phyloP scores from a whole-genome alignment of 2,329 filamentous ascomycete genomes.

The Penicillium vulpinum region DNA sequence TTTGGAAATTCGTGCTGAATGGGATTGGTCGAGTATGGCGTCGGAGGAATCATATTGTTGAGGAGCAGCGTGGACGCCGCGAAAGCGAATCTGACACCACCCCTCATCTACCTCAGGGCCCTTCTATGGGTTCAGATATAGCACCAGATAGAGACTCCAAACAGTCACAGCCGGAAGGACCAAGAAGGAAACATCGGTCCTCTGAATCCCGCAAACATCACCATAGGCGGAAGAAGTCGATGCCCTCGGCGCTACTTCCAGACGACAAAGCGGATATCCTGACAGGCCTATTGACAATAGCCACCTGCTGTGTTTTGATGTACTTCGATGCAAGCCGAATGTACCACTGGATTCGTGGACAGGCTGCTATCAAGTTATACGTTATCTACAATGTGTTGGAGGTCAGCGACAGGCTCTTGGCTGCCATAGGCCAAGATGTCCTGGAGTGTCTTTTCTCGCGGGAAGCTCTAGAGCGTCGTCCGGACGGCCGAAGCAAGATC shows the following conservation, averaged over 20 bases:
- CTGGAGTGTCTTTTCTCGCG: constrained; percentile 92
- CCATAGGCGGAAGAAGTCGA: constrained; percentile 75
- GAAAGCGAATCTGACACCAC: constrained; percentile 23
- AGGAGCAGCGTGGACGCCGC: constrained; percentile 16
- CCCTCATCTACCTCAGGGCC: constrained; percentile 15
- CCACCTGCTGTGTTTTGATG: constrained; percentile 82
- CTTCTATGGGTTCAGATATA: constrained; percentile 18
- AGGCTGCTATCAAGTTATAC: constrained; percentile 96
- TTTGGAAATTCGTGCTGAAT: constrained; percentile 74
- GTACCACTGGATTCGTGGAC: constrained; percentile 96
- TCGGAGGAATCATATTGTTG: constrained; percentile 40
- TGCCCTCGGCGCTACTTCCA: constrained; percentile 78
- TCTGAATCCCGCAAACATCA: constrained; percentile 45
- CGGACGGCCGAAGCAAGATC: constrained; percentile 87
- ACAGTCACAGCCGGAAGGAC: constrained; percentile 17
- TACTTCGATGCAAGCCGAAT: constrained; percentile 92
- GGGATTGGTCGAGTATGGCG: constrained; percentile 80
- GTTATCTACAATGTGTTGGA: constrained; percentile 98
- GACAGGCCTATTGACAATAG: constrained; percentile 83
- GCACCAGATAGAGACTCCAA: constrained; percentile 26
- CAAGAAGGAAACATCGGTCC: constrained; percentile 30
- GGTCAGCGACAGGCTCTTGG: constrained; percentile 81
- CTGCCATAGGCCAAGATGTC: constrained; percentile 91
- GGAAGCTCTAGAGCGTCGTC: constrained; percentile 84
- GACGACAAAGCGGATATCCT: constrained; percentile 95